phyloP scores from a whole-genome alignment of 176 grass and related monocot species.

The Carex cristatella region DNA sequence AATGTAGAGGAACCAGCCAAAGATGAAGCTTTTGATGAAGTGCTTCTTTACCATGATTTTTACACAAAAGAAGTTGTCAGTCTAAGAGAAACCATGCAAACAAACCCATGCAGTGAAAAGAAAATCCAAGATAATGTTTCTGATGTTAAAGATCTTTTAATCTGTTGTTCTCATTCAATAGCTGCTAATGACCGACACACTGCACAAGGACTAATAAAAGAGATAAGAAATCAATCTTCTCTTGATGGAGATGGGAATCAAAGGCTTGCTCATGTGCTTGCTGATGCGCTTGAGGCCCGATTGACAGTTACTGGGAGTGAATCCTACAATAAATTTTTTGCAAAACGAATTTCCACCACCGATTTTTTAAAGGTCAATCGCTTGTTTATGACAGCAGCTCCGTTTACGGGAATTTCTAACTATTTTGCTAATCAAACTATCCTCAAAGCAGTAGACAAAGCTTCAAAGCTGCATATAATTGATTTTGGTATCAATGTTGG shows the following conservation, averaged over 20 bases:
- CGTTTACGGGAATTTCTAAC: neutral
- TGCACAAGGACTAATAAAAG: conserved; percentile 19
- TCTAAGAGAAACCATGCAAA: conserved; percentile 26
- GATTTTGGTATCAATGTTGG: conserved; percentile 16
- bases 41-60: conserved; percentile 23
- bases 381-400: conserved; percentile 15
- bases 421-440: conserved; percentile 19
- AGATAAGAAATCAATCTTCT: conserved; percentile 28
- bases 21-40: conserved; percentile 21
- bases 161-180: conserved; percentile 30
- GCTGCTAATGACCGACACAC: conserved; percentile 29
- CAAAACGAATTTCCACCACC: conserved; percentile 9
- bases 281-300: conserved; percentile 29
- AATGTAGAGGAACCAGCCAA: conserved; percentile 9
- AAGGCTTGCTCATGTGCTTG: conserved; percentile 27
- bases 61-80: conserved; percentile 12
- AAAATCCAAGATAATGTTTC: conserved; percentile 25
- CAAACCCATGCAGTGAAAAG: neutral
- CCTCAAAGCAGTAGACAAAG: conserved; percentile 3
- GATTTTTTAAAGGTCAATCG: conserved; percentile 28
- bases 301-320: conserved; percentile 27
- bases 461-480: conserved; percentile 25
- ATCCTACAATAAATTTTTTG: conserved; percentile 20
- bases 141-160: conserved; percentile 31
- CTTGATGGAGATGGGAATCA: conserved; percentile 24